phyloP scores from a whole-genome alignment of 1,139 yeast genomes.

The Debaryomyces udenii region DNA sequence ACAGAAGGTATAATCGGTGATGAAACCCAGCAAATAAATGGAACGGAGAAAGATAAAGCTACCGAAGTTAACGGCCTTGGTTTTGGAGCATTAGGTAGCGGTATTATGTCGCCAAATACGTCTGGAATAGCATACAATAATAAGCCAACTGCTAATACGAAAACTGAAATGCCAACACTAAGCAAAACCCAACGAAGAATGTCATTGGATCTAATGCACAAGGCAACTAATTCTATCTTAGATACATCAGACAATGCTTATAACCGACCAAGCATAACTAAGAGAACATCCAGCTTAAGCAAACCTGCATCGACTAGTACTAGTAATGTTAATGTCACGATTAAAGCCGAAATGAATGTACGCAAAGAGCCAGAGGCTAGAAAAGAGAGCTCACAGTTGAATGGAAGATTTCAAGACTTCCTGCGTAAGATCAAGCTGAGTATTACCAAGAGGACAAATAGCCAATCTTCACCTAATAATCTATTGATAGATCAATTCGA shows the following conservation, averaged over 20 bases:
- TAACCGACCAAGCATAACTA: slow-evolving; percentile 9
- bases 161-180: slow-evolving; percentile 24
- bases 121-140: neutral
- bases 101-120: too few species aligned
- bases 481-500: slow-evolving; percentile 6
- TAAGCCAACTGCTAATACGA: slow-evolving; percentile 4
- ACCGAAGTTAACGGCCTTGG: neutral
- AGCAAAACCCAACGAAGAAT: slow-evolving; percentile 30
- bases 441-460: slow-evolving; percentile 6
- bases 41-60: neutral
- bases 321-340: slow-evolving; percentile 38
- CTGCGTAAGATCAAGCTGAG: slow-evolving; percentile 20
- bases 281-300: slow-evolving; percentile 23
- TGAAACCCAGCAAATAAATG: neutral
- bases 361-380: neutral
- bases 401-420: slow-evolving; percentile 15
- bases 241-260: slow-evolving; percentile 14
- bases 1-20: neutral
- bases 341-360: slow-evolving; percentile 28
- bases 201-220: slow-evolving; percentile 37
- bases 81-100: neutral
- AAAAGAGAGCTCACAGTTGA: slow-evolving; percentile 8
- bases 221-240: slow-evolving; percentile 1
- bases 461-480: neutral
- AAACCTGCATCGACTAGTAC: slow-evolving; percentile 37